Evolutionary conservation across 1,139 yeast species (phyloP), one percentile per base, ranked within the genome.

Genomic region (Zhuliangozyma parablackwelliae): DNA sequence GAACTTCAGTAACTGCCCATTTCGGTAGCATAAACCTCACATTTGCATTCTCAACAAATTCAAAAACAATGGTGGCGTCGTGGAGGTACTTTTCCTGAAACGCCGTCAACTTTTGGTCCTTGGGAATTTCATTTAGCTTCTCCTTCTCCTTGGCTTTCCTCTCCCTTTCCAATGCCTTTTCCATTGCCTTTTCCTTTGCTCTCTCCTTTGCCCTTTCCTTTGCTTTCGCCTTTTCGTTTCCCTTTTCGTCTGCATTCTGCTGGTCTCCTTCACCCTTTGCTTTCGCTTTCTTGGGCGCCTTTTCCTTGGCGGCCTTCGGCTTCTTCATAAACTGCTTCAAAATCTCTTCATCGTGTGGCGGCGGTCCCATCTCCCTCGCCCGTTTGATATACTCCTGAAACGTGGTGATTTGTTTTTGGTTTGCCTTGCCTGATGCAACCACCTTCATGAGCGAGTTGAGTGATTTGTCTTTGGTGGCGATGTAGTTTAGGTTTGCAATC

Each of bases 401-500:
- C 29, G 78, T 78, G 27, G 75, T 65, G 21, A 90, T 82, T 54
- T 88, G 92, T 7, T 73, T 80, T 1, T 77, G 73, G 0, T 80
- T 58, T 0, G 96, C 96, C 25, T 68, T 70, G 2, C 96, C 95
- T 43, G 81, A 75, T 0, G 97, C 96, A 2, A 90, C 96, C 6
- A 72, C 73, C 44, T 81, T 79, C 96, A 90, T 88, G 37, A 90
- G 62, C 2, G 73, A 63, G 47, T 80, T 82, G 36, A 90, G 60
- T 7, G 80, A 72, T 1, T 77, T 70, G 50, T 89, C 95, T 5
- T 73, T 69, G 32, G 85, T 72, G 0, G 97, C 97, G 57, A 90
- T 80, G 2, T 83, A 71, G 48, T 89, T 89, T 48, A 90, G 70
- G 51, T 89, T 86, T 7, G 82, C 77, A 46, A 90, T 87, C 84